A percentile compares a stretch with the other conserved stretches of the same genome.
phyloP scores from a whole-genome alignment of 2,329 filamentous ascomycete species.

The Aspergillus persii region DNA sequence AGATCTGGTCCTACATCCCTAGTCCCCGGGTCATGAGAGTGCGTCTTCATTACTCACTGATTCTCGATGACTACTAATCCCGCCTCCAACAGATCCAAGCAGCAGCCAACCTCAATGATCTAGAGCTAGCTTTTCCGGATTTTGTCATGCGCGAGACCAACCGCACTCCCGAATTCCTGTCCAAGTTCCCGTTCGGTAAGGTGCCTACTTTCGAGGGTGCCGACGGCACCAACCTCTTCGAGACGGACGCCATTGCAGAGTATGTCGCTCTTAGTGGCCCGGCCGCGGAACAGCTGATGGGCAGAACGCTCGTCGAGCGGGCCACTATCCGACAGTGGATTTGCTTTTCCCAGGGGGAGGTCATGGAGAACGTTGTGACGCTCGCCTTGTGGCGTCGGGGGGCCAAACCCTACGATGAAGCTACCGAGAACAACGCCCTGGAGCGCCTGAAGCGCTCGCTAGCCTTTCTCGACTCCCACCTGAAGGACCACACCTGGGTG shows the following conservation, averaged over 20 bases:
- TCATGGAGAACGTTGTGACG: constrained; percentile 15
- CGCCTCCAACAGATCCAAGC: constrained; percentile 32
- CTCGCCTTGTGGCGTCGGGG: constrained; percentile 22
- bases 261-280: constrained; percentile 50
- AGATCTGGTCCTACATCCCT: background rate
- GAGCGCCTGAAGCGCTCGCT: constrained; percentile 20
- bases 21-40: background rate
- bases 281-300: constrained; percentile 46
- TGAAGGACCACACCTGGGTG: constrained; percentile 23
- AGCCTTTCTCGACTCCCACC: constrained; percentile 17
- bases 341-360: constrained; percentile 38
- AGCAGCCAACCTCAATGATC: constrained; percentile 36
- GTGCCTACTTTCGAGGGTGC: constrained; percentile 50
- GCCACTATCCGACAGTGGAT: constrained; percentile 49
- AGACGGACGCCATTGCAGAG: constrained; percentile 48
- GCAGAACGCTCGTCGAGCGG: constrained; percentile 40
- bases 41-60: background rate
- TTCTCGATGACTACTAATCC: background rate
- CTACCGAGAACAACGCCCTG: constrained; percentile 15
- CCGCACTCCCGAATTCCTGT: constrained; percentile 45
- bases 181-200: constrained; percentile 55
- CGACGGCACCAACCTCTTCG: constrained; percentile 48
- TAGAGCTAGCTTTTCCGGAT: constrained; percentile 25
- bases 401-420: constrained; percentile 18
- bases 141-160: constrained; percentile 47